Evolutionary conservation across 2,329 filamentous ascomycete species (phyloP).

Genomic region (Fusarium guadeloupense): DNA sequence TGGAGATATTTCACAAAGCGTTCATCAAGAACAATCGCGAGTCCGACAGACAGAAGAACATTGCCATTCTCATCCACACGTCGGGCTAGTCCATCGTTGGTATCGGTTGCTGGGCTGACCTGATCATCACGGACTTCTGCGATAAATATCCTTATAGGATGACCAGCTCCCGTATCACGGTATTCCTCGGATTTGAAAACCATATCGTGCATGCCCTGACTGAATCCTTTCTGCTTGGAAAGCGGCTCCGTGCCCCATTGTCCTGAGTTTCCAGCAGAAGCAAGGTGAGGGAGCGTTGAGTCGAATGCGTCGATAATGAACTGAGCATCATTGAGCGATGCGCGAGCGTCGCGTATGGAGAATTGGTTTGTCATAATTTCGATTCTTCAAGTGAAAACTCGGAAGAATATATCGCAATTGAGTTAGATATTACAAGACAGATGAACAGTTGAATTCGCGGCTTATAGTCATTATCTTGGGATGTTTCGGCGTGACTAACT

Average conservation of each 20-base stretch:
- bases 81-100: slow-evolving; percentile 16
- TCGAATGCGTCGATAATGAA: slow-evolving; percentile 47
- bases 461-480: slow-evolving; percentile 26
- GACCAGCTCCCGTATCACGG: slow-evolving; percentile 31
- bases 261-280: slow-evolving; percentile 39
- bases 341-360: slow-evolving; percentile 37
- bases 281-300: slow-evolving; percentile 43
- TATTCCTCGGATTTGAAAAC: slow-evolving; percentile 40
- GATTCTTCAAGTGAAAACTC: background rate
- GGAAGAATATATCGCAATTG: too few relatives aligned
- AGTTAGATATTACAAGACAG: too few relatives aligned
- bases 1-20: slow-evolving; percentile 22
- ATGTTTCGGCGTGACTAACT: too few relatives aligned
- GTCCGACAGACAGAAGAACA: slow-evolving; percentile 21
- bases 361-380: slow-evolving; percentile 35
- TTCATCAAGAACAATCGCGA: slow-evolving; percentile 15
- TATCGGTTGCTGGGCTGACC: slow-evolving; percentile 2
- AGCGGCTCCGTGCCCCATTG: slow-evolving; percentile 45
- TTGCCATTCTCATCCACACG: slow-evolving; percentile 29
- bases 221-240: slow-evolving; percentile 36
- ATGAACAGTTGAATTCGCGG: slow-evolving; percentile 7
- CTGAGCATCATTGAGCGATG: slow-evolving; percentile 37
- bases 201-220: slow-evolving; percentile 31
- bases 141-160: slow-evolving; percentile 42
- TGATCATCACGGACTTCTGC: slow-evolving; percentile 38